Base-by-base conservation (phyloP, 306 rosid species). In the Adenanthera pavonina region DNA sequence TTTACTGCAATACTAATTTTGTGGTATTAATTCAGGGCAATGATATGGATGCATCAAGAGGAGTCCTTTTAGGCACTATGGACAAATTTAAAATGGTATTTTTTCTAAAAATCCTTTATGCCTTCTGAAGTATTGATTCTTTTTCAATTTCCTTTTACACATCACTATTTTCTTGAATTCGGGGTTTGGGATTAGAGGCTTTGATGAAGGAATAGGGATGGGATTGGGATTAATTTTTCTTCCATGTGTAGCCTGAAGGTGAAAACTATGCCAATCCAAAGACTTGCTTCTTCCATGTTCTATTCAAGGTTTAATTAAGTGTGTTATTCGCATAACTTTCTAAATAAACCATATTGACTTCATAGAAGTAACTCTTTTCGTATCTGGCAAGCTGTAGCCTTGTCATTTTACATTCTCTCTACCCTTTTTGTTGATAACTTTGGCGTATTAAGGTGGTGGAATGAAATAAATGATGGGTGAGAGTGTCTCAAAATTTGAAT, bases 401-500 rank as follows among this genome's bases (percentile, higher is more conserved):
- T 95, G 97, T 95, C 94, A 17, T 95, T 95, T 87, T 95, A 92
- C 94, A 92, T 95, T 71, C 97, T 95, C 43, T 95, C 97, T 48
- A 83, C 97, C 66, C 86, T 95, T 56, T 95, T 95, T 72, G 85
- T 95, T 48, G 86, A 88, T 80, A 92, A 86, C 87, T 95, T 95
- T 74, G 98, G 91, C 68, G 92, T 95, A 62, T 79, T 95, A 90
- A 91, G 98, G 87, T 95, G 98, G 98, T 95, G 98, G 97, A 95
- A 95, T 88, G 98, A 95, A 82, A 95, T 92, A 64, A 84, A 95
- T 85, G 98, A 95, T 91, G 75, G 98, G 97, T 34, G 98, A 94
- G 91, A 95, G 98, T 77, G 92, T 95, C 7, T 95, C 97, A 97
- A 95, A 92, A 78, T 35, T 57, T 47, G 12, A 56, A 5, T 59